Base-by-base conservation (phyloP, 257 asterid genomes). In the Schizonepeta tenuifolia region DNA sequence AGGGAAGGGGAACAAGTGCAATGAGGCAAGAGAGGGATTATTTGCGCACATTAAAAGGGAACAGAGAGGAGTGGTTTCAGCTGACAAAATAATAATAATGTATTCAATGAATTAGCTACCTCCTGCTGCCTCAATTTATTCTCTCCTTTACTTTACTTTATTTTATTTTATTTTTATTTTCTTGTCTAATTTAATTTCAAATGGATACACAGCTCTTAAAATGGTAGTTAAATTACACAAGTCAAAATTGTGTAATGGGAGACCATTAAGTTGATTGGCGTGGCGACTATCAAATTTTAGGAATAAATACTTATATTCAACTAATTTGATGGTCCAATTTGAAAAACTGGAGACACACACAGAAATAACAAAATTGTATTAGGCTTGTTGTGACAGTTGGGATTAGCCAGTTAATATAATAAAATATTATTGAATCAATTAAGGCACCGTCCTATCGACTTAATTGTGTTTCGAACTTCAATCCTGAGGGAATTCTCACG, bases 111-210 rank as follows among this genome's bases (percentile, higher is more conserved):
- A 43, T 54, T 8, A 44, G 40, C 76, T 73, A 59, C 67, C 44
- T 21, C 61, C 72, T 59, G 77, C 43, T 68, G 77, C 80, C 82
- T 76, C 79, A 43, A 77, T 79, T 79, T 75, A 84, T 84, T 84
- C 75, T 10, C 57, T 36, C 72, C 24, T 36, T 54, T 9, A 12
- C 74, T 54, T 43, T 9, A 36, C 33, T 60, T 71, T 26, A 67
- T 72, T 26, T 9, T 24, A 5, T 24, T 31, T 13, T 8, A 20
- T 12, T 63, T n/a, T 63, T 1, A 22, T 47, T 2, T 31, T 36
- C n/a, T n/a, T n/a, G n/a, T n/a, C n/a, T n/a, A n/a, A n/a, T n/a
- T n/a, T n/a, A n/a, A n/a, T n/a, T n/a, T n/a, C n/a, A n/a, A n/a
- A n/a, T n/a, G n/a, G n/a, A n/a, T n/a, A n/a, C n/a, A n/a, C n/a